phyloP scores from a whole-genome alignment of 331 rosid species.

The Quercus phellos region DNA sequence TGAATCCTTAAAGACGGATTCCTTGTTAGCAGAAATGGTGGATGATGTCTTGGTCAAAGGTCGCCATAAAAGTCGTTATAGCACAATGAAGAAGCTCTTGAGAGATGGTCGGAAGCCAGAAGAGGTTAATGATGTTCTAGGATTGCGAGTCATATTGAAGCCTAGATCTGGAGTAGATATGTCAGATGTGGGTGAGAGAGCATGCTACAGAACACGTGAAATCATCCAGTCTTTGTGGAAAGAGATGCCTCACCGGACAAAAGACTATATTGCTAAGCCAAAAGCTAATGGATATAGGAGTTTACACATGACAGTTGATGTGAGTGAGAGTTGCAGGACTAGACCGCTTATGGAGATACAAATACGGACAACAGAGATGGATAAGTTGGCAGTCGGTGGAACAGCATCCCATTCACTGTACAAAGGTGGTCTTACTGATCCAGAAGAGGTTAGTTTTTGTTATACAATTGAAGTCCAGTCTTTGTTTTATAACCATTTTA shows the following conservation, averaged over 20 bases:
- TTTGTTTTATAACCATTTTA: not conserved
- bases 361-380: constrained; percentile 78
- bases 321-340: constrained; percentile 49
- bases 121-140: constrained; percentile 77
- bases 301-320: constrained; percentile 88
- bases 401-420: constrained; percentile 85
- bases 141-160: constrained; percentile 68
- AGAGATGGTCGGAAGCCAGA: constrained; percentile 85
- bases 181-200: constrained; percentile 56
- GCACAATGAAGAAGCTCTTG: constrained; percentile 90
- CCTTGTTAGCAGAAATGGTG: constrained; percentile 43
- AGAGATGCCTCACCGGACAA: constrained; percentile 68
- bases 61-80: constrained; percentile 80
- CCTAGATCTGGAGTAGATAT: constrained; percentile 42
- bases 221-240: constrained; percentile 67
- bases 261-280: constrained; percentile 82
- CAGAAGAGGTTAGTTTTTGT: constrained; percentile 60
- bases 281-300: constrained; percentile 83
- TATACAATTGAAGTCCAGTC: not conserved
- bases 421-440: constrained; percentile 88
- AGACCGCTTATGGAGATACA: constrained; percentile 83
- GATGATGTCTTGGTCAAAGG: constrained; percentile 59
- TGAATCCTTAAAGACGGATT: constrained; percentile 46
- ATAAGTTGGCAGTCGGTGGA: constrained; percentile 71
- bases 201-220: constrained; percentile 65